Conservation (phyloP, 768 basidiomycete species). For the Suillus hirtellus region DNA sequence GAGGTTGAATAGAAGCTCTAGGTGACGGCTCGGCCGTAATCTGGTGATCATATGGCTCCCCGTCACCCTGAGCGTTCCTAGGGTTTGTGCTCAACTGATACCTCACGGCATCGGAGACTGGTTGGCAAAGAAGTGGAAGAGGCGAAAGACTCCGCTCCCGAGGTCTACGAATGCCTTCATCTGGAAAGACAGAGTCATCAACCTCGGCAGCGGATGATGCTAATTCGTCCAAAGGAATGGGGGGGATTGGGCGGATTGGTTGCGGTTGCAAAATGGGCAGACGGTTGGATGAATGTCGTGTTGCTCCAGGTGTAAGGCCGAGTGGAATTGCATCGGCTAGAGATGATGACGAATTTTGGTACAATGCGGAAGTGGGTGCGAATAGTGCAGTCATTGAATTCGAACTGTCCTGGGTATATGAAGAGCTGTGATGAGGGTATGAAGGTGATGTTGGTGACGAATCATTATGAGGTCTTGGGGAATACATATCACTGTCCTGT, state of each 20-base stretch:
- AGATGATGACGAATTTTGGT: constrained; percentile 26
- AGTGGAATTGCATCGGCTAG: constrained; percentile 27
- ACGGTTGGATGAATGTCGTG: constrained; percentile 17
- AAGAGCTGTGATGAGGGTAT: constrained; percentile 22
- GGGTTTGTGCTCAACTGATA: constrained; percentile 25
- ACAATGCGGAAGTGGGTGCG: constrained; percentile 22
- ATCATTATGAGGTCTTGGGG: constrained; percentile 13
- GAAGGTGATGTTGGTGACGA: constrained; percentile 12
- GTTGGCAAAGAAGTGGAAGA: constrained; percentile 35
- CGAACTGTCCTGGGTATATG: constrained; percentile 26
- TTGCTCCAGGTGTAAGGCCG: constrained; percentile 18
- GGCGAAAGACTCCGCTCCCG: constrained; percentile 24
- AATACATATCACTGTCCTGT: constrained; percentile 21
- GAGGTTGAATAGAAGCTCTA: background rate
- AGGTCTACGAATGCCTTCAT: constrained; percentile 7
- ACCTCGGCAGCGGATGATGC: constrained; percentile 23
- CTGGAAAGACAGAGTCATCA: constrained; percentile 5
- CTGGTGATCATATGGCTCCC: constrained; percentile 1
- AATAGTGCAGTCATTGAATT: constrained; percentile 22
- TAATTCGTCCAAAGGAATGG: constrained; percentile 32
- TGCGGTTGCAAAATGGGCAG: constrained; percentile 35
- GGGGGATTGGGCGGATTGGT: constrained; percentile 36
- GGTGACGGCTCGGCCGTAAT: constrained; percentile 7
- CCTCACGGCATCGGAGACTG: constrained; percentile 32
- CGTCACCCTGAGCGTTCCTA: constrained; percentile 3